Evolutionary conservation across 352 stramenopile genomes (phyloP), one percentile per base, ranked within the genome.

Genomic region (Phytopythium mirpurense): DNA sequence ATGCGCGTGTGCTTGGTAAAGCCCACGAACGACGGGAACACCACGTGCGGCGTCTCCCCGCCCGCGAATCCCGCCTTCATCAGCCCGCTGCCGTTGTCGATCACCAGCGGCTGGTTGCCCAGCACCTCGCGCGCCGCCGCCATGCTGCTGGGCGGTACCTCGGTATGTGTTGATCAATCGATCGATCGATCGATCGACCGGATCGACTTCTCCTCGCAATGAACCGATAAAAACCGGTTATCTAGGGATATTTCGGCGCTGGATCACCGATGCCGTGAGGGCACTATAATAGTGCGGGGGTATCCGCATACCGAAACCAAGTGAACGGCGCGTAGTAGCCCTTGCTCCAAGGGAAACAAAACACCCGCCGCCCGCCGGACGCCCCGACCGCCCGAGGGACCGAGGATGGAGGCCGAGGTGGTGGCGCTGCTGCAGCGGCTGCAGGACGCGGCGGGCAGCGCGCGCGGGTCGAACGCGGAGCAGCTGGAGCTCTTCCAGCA

Each of bases 71-170:
- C 82, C 10, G 82, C 82, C 69, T 93, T 93, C 62, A 93, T 83
- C 23, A 89, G 52, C 23, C 82, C 82, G 56, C 79, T 93, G 54
- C 82, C 82, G 71, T 93, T 93, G 70, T 93, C 82, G 63, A 93
- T 88, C 70, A 93, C 82, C 57, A 93, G 70, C 58, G 82, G 82
- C 76, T 93, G 82, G 68, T 93, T 93, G 35, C 79, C 76, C 67
- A 90, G 68, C 72, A 86, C 61, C 52, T 74, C 70, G 44, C 62
- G 54, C 46, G 60, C 65, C 51, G 74, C 66, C 75, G 87, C 87
- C 46, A 57, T 63, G 3, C n/a, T n/a, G n/a, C n/a, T n/a, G n/a
- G n/a, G n/a, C n/a, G n/a, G n/a, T n/a, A n/a, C n/a, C n/a, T n/a
- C n/a, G n/a, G n/a, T n/a, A n/a, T n/a, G n/a, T n/a, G n/a, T 23